Conservation (phyloP, 352 stramenopile species). For the Globisporangium lucens region DNA sequence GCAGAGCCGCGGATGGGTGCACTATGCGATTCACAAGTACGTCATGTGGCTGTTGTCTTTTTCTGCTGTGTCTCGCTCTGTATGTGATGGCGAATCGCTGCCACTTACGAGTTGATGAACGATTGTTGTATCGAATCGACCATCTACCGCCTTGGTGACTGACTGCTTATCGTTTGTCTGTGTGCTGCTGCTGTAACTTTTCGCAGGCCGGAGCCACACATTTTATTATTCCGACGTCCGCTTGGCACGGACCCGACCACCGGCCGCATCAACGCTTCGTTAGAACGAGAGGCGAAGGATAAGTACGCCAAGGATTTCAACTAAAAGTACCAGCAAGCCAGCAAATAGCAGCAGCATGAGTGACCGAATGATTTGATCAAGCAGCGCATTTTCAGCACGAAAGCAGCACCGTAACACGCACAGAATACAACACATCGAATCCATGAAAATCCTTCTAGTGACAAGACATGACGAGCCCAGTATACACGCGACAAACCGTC, state of each 20-base stretch:
- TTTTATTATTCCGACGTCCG: slow-evolving; percentile 97
- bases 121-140: not conserved
- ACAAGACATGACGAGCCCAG: too few relatives aligned
- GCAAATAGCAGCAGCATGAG: not conserved
- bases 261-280: slow-evolving; percentile 90
- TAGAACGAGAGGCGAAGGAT: slow-evolving; percentile 95
- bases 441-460: not conserved
- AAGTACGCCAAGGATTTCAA: slow-evolving; percentile 92
- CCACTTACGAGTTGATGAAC: not conserved
- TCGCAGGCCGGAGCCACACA: slow-evolving; percentile 95
- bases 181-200: not conserved
- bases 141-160: not conserved
- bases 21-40: slow-evolving; percentile 99
- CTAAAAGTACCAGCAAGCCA: slow-evolving; percentile 20
- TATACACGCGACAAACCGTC: too few relatives aligned
- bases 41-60: slow-evolving; percentile 28
- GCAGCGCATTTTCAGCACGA: not conserved
- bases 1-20: slow-evolving; percentile 97
- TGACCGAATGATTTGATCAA: not conserved
- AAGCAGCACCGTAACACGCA: not conserved
- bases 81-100: not conserved
- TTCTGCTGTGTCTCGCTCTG: not conserved
- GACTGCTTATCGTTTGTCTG: too few relatives aligned
- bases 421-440: not conserved
- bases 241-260: slow-evolving; percentile 96